Conservation (phyloP, 352 stramenopile genomes). For the Pythium rhizo-oryzae region DNA sequence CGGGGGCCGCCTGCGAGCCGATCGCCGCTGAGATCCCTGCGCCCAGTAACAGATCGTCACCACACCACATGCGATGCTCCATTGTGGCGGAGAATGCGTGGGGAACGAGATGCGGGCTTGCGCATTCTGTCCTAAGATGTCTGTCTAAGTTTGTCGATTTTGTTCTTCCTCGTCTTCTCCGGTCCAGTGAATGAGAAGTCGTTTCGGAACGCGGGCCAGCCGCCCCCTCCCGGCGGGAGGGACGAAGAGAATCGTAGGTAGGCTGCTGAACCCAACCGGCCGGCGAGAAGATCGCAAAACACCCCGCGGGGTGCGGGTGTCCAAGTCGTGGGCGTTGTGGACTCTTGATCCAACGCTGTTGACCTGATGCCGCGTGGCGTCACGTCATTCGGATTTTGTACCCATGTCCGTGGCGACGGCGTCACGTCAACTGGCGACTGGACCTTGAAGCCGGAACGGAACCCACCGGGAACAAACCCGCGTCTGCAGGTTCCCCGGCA, state of each 20-base stretch:
- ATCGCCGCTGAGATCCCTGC: background rate
- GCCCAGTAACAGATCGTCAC: background rate
- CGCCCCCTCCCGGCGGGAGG: too few relatives aligned
- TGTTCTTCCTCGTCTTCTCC: background rate
- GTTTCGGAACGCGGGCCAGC: too few relatives aligned
- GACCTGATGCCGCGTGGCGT: slow-evolving; percentile 4
- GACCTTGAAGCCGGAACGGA: slow-evolving; percentile 7
- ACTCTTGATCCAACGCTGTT: background rate
- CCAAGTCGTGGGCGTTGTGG: background rate
- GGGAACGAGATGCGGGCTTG: too few relatives aligned
- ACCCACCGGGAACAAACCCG: background rate
- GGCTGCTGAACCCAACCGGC: background rate
- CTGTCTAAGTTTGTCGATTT: background rate
- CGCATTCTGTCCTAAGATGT: too few relatives aligned
- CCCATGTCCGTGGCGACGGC: background rate
- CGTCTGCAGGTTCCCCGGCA: background rate
- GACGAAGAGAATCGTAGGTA: too few relatives aligned
- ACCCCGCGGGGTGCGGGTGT: background rate
- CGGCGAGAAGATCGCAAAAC: background rate
- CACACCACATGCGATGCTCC: background rate
- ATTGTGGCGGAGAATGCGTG: background rate
- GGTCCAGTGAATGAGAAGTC: background rate
- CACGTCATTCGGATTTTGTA: slow-evolving; percentile 1
- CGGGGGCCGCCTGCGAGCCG: background rate
- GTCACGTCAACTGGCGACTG: slow-evolving; percentile 6